Percentiles rank a stretch among this genome's conserved stretches.
Conservation (phyloP, 768 basidiomycete species). For the Epithele typhae region DNA sequence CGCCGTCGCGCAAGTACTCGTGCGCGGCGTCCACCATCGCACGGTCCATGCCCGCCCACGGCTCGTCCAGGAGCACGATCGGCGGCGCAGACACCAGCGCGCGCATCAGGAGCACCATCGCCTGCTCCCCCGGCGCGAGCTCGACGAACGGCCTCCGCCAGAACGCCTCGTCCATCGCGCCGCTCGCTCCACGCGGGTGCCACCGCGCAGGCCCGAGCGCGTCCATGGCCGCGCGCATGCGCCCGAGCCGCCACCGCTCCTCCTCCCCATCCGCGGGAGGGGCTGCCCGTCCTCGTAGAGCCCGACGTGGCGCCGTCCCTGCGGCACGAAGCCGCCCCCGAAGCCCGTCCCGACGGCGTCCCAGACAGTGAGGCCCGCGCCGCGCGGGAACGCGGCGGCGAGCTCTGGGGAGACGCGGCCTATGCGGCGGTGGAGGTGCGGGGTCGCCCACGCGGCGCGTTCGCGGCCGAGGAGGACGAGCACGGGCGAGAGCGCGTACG, state of each 20-base stretch:
- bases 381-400: constrained; percentile 83
- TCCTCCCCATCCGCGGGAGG: constrained; percentile 34
- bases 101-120: constrained; percentile 78
- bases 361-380: constrained; percentile 61
- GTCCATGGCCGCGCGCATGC: constrained; percentile 56
- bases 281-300: constrained; percentile 32
- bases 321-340: constrained; percentile 72
- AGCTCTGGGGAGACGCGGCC: constrained; percentile 88
- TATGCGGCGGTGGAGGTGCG: constrained; percentile 58
- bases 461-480: constrained; percentile 59
- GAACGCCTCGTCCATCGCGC: constrained; percentile 33
- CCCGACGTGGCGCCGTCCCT: constrained; percentile 41
- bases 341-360: constrained; percentile 88
- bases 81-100: constrained; percentile 73
- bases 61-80: constrained; percentile 86
- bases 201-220: constrained; percentile 60
- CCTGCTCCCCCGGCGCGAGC: constrained; percentile 72
- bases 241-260: constrained; percentile 34
- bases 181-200: constrained; percentile 19
- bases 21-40: constrained; percentile 64
- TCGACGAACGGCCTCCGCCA: constrained; percentile 52
- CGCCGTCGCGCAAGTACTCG: constrained; percentile 51
- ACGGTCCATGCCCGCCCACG: constrained; percentile 90
- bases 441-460: constrained; percentile 64
- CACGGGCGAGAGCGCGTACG: constrained; percentile 65